These are phyloP conservation scores for Entrophospora sp. DNA, from an alignment of 192 early-diverging fungal species.

Conservation along the genomic window DNA sequence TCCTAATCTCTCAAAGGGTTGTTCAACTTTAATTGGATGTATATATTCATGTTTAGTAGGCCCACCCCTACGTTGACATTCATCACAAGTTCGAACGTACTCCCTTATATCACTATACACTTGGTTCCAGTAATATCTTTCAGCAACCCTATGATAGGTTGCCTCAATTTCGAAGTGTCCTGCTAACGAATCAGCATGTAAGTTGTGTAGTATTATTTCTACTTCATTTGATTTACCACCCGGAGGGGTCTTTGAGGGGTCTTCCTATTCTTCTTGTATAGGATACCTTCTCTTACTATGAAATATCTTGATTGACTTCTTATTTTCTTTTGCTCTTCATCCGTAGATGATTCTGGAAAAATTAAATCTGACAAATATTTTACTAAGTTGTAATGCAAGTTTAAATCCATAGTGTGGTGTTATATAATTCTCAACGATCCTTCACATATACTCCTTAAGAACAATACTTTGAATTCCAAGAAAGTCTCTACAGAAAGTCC, in stretches of 20 bases:
- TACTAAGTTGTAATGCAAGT: too few species aligned
- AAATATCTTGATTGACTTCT: too few species aligned
- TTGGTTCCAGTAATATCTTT: not conserved
- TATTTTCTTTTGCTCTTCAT: too few species aligned
- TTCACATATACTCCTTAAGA: too few species aligned
- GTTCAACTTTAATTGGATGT: not conserved
- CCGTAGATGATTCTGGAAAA: too few species aligned
- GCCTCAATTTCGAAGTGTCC: not conserved
- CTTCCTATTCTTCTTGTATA: not conserved
- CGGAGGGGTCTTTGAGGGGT: not conserved
- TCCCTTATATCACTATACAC: not conserved
- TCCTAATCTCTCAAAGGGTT: not conserved
- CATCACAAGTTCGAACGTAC: not conserved
- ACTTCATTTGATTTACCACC: not conserved
- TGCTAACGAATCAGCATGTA: not conserved
- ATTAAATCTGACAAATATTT: too few species aligned
- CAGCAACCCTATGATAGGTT: not conserved
- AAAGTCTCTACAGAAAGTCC: too few species aligned
- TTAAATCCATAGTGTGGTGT: too few species aligned
- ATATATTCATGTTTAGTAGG: not conserved
- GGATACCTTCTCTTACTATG: not conserved
- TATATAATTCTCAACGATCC: too few species aligned
- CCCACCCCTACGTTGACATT: not conserved
- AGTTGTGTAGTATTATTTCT: not conserved
- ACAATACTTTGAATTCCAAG: too few species aligned